Conservation (phyloP, 148 eudicot genomes). For the Amaranthus hypochondriacus region DNA sequence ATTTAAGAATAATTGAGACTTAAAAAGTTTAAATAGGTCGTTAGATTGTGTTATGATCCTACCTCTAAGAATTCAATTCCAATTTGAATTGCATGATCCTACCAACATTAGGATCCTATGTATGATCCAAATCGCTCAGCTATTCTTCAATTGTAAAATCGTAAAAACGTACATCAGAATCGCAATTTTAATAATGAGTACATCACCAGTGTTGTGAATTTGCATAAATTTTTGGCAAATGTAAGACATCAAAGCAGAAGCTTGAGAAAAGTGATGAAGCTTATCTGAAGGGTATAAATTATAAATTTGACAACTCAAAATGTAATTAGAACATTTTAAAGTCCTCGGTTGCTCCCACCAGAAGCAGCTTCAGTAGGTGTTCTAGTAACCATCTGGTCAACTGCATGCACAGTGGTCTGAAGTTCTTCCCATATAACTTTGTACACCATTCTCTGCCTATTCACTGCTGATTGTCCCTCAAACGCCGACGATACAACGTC, state of each 20-base stretch:
- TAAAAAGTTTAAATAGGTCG: no score
- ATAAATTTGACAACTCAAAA: not conserved
- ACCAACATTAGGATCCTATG: no score
- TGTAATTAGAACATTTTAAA: not conserved
- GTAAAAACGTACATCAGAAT: no score
- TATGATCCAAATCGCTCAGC: no score
- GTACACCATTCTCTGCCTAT: conserved; percentile 94
- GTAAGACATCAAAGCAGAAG: not conserved
- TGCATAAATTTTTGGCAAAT: not conserved
- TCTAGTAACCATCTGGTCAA: conserved; percentile 85
- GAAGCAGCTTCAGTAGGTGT: conserved; percentile 59
- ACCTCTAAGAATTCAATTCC: no score
- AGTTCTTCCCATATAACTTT: conserved; percentile 98
- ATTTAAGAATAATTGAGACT: no score
- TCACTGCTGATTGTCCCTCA: conserved; percentile 81
- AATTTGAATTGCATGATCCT: no score
- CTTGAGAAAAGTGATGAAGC: not conserved
- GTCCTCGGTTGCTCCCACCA: conserved; percentile 5
- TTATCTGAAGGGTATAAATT: not conserved
- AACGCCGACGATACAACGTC: conserved; percentile 71
- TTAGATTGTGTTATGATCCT: no score
- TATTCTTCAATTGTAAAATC: no score
- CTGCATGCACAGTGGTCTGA: conserved; percentile 82
- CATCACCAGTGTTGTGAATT: no score
- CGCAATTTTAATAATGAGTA: no score